Conservation (phyloP, 495 filamentous ascomycete genomes). For the Tuber umbilicatum region DNA sequence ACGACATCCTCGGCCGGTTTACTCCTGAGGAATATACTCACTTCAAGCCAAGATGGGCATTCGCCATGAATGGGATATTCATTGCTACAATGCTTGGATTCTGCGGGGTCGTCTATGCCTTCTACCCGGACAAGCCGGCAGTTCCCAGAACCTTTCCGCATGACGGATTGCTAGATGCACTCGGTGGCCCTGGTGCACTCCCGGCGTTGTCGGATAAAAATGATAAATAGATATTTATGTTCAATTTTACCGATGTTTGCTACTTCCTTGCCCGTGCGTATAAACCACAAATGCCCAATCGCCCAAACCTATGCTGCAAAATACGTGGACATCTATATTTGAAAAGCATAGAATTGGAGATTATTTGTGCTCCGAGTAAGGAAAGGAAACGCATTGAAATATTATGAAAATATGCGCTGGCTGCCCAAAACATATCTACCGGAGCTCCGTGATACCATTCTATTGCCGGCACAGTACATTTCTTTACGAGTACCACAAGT, state of each 20-base stretch:
- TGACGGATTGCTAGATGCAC: conserved; percentile 73
- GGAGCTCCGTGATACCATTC: neutral
- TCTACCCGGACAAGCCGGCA: conserved; percentile 80
- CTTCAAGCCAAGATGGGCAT: conserved; percentile 62
- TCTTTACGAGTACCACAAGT: neutral
- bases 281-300: neutral
- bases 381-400: neutral
- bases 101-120: conserved; percentile 59
- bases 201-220: conserved; percentile 25
- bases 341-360: neutral
- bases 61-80: conserved; percentile 68
- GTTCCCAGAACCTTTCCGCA: conserved; percentile 68
- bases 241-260: neutral
- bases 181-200: conserved; percentile 56
- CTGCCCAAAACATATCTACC: neutral
- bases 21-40: conserved; percentile 84
- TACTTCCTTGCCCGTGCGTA: neutral
- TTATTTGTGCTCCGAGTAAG: neutral
- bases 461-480: neutral
- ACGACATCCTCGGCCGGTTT: conserved; percentile 90
- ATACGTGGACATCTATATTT: neutral
- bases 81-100: conserved; percentile 63
- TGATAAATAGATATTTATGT: conserved; percentile 7
- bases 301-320: neutral
- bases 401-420: neutral